A percentile compares a stretch with the other conserved stretches of the same genome.
phyloP scores from a whole-genome alignment of 345 rosid species.

The Cochlearia excelsa region DNA sequence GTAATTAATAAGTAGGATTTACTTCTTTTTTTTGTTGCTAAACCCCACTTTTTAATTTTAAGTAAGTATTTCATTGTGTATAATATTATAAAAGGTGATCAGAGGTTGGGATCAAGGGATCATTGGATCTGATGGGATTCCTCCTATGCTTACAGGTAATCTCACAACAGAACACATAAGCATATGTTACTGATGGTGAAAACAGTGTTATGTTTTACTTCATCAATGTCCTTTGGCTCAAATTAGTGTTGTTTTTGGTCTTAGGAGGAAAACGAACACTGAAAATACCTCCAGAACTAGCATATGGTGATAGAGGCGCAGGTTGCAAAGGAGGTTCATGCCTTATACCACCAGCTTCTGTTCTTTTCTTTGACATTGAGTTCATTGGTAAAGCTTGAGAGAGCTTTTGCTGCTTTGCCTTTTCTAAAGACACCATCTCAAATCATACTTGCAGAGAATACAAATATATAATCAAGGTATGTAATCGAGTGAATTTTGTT shows the following conservation, averaged over 20 bases:
- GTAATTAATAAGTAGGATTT: conserved; percentile 33
- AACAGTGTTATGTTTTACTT: not conserved
- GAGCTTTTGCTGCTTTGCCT: conserved; percentile 1
- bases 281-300: conserved; percentile 77
- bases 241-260: not conserved
- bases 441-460: too few relatives aligned
- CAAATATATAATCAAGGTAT: too few relatives aligned
- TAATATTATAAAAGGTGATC: conserved; percentile 49
- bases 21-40: not conserved
- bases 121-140: conserved; percentile 76
- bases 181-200: too few relatives aligned
- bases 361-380: conserved; percentile 81
- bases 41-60: not conserved
- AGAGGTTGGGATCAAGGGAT: conserved; percentile 94
- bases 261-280: conserved; percentile 70
- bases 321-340: conserved; percentile 97
- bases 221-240: not conserved
- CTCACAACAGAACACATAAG: not conserved
- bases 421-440: not conserved
- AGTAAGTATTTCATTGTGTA: not conserved
- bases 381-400: conserved; percentile 70
- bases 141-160: conserved; percentile 89
- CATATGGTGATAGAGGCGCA: conserved; percentile 86
- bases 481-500: too few relatives aligned
- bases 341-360: conserved; percentile 78